Conservation (phyloP, 306 rosid genomes). For the Acacia crassicarpa region DNA sequence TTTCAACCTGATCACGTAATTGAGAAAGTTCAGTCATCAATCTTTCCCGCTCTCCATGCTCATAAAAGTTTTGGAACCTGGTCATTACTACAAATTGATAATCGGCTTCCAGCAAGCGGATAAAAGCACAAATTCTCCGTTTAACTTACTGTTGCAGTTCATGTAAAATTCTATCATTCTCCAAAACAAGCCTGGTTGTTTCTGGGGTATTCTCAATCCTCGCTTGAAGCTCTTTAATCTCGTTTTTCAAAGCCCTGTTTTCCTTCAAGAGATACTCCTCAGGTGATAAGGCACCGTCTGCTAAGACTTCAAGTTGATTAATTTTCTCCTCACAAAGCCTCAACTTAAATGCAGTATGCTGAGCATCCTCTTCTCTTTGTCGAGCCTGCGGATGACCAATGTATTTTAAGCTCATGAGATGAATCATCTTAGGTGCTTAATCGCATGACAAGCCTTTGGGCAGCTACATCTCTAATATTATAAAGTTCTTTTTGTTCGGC, state of each 20-base stretch:
- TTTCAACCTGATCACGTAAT: slow-evolving; percentile 72
- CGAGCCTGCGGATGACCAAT: slow-evolving; percentile 52
- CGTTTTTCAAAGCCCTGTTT: slow-evolving; percentile 65
- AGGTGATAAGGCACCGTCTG: slow-evolving; percentile 63
- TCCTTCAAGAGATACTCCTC: slow-evolving; percentile 73
- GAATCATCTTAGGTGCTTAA: slow-evolving; percentile 3
- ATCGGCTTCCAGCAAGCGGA: slow-evolving; percentile 25
- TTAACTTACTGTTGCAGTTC: slow-evolving; percentile 65
- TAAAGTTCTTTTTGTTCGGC: not conserved
- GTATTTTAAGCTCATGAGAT: slow-evolving; percentile 35
- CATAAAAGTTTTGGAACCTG: slow-evolving; percentile 72
- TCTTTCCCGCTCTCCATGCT: slow-evolving; percentile 79
- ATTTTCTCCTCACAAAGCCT: slow-evolving; percentile 70
- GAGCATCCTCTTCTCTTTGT: slow-evolving; percentile 69
- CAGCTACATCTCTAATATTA: not conserved
- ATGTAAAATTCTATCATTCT: slow-evolving; percentile 64
- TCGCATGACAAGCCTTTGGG: slow-evolving; percentile 12
- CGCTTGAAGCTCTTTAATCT: slow-evolving; percentile 63
- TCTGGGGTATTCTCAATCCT: slow-evolving; percentile 58
- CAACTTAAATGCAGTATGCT: slow-evolving; percentile 49
- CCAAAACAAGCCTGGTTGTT: slow-evolving; percentile 49
- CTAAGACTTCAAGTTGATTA: slow-evolving; percentile 69
- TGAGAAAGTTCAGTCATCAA: slow-evolving; percentile 74
- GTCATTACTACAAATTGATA: slow-evolving; percentile 42
- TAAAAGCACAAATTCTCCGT: slow-evolving; percentile 20